These are phyloP conservation scores for Emmonsia crescens DNA, from an alignment of 2,329 filamentous ascomycete genomes.

Conservation along the genomic window DNA sequence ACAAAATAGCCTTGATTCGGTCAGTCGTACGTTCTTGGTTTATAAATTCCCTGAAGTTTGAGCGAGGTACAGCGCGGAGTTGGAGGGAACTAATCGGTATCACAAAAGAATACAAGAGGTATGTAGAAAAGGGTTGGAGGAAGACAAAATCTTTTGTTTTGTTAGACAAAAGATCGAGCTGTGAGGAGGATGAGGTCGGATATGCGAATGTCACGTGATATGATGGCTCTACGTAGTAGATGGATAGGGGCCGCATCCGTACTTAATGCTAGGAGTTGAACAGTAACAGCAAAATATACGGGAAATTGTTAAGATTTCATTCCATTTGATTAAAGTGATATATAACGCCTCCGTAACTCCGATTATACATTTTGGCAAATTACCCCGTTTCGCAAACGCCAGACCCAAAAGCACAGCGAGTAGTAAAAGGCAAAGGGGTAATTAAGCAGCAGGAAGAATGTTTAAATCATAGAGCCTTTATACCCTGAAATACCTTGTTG, in stretches of 20 bases:
- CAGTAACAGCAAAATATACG: neutral
- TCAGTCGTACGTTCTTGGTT: neutral
- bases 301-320: neutral
- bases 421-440: neutral
- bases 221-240: neutral
- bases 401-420: neutral
- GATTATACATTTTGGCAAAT: neutral
- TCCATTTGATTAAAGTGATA: neutral
- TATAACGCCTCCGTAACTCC: neutral
- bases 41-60: neutral
- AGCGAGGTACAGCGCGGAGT: neutral
- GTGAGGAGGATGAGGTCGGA: no score
- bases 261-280: neutral
- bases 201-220: neutral
- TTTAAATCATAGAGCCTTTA: conserved; percentile 33
- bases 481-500: conserved; percentile 44
- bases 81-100: neutral
- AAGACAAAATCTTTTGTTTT: neutral
- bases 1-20: neutral
- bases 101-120: neutral
- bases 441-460: neutral
- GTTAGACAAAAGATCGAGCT: neutral
- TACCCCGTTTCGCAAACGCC: neutral
- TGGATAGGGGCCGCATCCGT: neutral
- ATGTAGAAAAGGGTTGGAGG: neutral